These are phyloP conservation scores for Aspergillus fumigatiaffinis DNA, from an alignment of 2,329 filamentous ascomycete species.

Conservation along the genomic window DNA sequence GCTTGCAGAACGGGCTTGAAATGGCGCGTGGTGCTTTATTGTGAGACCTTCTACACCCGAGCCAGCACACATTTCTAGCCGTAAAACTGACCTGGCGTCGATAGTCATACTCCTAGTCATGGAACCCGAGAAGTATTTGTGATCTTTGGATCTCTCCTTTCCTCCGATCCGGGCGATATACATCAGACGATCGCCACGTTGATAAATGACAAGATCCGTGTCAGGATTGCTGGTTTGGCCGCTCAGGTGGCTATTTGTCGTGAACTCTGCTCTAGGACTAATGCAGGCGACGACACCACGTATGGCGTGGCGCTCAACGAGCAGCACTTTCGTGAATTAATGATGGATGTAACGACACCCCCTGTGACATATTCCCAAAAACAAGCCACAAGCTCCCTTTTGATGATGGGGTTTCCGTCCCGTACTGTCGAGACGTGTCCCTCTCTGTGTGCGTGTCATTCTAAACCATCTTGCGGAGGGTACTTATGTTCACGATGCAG, in stretches of 20 bases:
- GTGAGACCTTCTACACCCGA: slow-evolving; percentile 42
- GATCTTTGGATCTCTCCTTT: slow-evolving; percentile 84
- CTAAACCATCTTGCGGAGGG: slow-evolving; percentile 73
- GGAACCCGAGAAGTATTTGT: slow-evolving; percentile 91
- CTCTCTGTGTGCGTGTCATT: slow-evolving; percentile 88
- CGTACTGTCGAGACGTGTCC: slow-evolving; percentile 68
- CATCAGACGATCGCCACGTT: slow-evolving; percentile 80
- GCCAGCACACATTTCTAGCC: neutral
- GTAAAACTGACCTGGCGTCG: slow-evolving; percentile 4
- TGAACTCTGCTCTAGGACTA: slow-evolving; percentile 83
- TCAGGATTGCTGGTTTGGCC: slow-evolving; percentile 83
- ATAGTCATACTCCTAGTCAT: slow-evolving; percentile 81
- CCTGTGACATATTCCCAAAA: slow-evolving; percentile 68
- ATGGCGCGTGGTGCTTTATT: slow-evolving; percentile 91
- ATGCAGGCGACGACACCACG: slow-evolving; percentile 64
- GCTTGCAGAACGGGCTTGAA: slow-evolving; percentile 90
- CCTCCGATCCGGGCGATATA: slow-evolving; percentile 91
- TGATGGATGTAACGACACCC: slow-evolving; percentile 83
- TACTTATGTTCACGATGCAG: slow-evolving; percentile 88
- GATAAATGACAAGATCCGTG: slow-evolving; percentile 76
- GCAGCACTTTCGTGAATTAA: slow-evolving; percentile 80
- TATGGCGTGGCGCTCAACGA: slow-evolving; percentile 87
- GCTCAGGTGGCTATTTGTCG: slow-evolving; percentile 90
- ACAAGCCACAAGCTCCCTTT: slow-evolving; percentile 53
- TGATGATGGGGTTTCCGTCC: slow-evolving; percentile 98